Evolutionary conservation across 345 rosid genomes (phyloP).

Genomic region (Anacardium occidentale): DNA sequence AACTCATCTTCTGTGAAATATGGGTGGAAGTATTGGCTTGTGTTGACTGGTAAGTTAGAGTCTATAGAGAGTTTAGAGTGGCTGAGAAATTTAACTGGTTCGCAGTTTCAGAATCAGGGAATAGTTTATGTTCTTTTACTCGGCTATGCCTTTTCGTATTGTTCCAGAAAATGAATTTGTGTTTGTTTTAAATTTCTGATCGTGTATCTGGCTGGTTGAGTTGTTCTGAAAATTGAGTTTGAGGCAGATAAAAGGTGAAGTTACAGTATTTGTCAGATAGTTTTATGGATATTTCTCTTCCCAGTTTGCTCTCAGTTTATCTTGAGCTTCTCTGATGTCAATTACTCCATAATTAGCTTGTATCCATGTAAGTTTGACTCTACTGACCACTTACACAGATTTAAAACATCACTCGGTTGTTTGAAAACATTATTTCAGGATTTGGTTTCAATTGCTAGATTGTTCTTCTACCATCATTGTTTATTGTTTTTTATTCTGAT

Average conservation of each 20-base stretch:
- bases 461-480: not conserved
- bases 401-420: not conserved
- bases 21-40: too few relatives aligned
- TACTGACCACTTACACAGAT: not conserved
- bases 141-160: too few relatives aligned
- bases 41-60: too few relatives aligned
- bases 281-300: not conserved
- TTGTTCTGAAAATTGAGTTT: not conserved
- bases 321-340: not conserved
- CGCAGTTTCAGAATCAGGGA: too few relatives aligned
- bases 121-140: too few relatives aligned
- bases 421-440: not conserved
- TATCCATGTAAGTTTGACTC: not conserved
- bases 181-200: too few relatives aligned
- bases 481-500: not conserved
- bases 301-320: too few relatives aligned
- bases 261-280: not conserved
- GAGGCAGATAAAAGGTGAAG: not conserved
- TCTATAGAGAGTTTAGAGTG: too few relatives aligned
- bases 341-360: not conserved
- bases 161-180: too few relatives aligned
- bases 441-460: not conserved
- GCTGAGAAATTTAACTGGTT: too few relatives aligned
- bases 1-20: too few relatives aligned
- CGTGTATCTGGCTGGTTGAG: too few relatives aligned